Evolutionary conservation across 2,329 filamentous ascomycete genomes (phyloP).

Genomic region (Orbilia quercus): DNA sequence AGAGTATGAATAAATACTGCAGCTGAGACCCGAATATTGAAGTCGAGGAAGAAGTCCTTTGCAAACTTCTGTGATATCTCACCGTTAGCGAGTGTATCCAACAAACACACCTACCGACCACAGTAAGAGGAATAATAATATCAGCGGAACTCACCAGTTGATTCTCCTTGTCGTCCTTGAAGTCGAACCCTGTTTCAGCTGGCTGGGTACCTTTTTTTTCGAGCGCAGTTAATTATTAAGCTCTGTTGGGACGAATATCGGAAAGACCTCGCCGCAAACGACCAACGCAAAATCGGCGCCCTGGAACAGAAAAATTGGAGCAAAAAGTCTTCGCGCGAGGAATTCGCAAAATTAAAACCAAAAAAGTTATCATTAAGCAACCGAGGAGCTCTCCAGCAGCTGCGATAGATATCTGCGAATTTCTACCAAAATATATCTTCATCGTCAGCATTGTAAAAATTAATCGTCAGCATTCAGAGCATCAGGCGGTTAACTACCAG

Average conservation of each 20-base stretch:
- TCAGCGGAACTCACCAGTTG: constrained; percentile 47
- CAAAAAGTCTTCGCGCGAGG: constrained; percentile 29
- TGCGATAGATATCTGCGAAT: no score
- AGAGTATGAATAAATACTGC: constrained; percentile 44
- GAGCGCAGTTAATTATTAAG: constrained; percentile 30
- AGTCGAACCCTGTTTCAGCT: constrained; percentile 33
- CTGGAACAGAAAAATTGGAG: constrained; percentile 27
- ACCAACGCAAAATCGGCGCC: constrained; percentile 25
- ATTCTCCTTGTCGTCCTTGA: constrained; percentile 20
- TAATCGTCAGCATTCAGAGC: background rate
- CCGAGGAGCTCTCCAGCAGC: no score
- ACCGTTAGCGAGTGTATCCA: constrained; percentile 10
- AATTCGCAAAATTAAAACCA: constrained; percentile 22
- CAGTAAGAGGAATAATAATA: background rate
- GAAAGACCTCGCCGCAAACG: constrained; percentile 45
- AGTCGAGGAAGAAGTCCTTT: constrained; percentile 18
- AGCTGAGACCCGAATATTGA: constrained; percentile 18
- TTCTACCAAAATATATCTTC: no score
- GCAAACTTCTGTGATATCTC: constrained; percentile 5
- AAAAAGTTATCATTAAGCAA: no score
- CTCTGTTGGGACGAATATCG: constrained; percentile 54
- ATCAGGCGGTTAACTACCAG: constrained; percentile 8
- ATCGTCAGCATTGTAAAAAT: no score
- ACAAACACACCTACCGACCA: constrained; percentile 8
- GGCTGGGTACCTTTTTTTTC: constrained; percentile 22